Percentiles rank a stretch among this genome's conserved stretches.
Evolutionary conservation across 176 grass and related monocot genomes (phyloP).

Genomic region (Pharus latifolius): DNA sequence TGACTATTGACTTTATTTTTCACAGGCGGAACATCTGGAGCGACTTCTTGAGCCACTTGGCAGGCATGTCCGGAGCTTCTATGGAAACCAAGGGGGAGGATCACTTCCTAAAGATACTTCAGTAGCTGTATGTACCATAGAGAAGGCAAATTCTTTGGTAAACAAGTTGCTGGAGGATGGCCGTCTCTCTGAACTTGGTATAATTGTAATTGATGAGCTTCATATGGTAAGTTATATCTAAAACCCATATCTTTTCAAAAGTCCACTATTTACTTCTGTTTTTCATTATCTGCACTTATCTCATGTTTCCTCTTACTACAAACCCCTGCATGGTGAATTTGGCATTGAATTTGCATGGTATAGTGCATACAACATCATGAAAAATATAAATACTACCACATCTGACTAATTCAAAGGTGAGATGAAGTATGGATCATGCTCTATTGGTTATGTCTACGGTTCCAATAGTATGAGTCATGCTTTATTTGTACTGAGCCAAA

Average conservation of each 20-base stretch:
- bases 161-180: constrained; percentile 90
- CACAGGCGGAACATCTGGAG: constrained; percentile 87
- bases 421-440: neutral
- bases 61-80: constrained; percentile 88
- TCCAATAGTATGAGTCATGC: neutral
- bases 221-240: constrained; percentile 72
- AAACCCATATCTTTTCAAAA: neutral
- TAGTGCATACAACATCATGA: neutral
- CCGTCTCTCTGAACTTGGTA: constrained; percentile 91
- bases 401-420: neutral
- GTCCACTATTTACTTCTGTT: neutral
- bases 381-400: neutral
- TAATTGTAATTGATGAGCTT: constrained; percentile 99
- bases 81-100: constrained; percentile 77
- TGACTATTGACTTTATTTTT: constrained; percentile 20
- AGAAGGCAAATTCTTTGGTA: constrained; percentile 94
- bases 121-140: constrained; percentile 97
- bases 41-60: constrained; percentile 91
- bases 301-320: neutral
- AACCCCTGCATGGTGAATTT: neutral
- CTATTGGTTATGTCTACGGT: neutral
- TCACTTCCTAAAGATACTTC: constrained; percentile 89
- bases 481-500: neutral
- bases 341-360: neutral
- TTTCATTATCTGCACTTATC: no score